A percentile compares a stretch with the other conserved stretches of the same genome.
Conservation (phyloP, 768 basidiomycete species). For the Boletus vermiculosoides region DNA sequence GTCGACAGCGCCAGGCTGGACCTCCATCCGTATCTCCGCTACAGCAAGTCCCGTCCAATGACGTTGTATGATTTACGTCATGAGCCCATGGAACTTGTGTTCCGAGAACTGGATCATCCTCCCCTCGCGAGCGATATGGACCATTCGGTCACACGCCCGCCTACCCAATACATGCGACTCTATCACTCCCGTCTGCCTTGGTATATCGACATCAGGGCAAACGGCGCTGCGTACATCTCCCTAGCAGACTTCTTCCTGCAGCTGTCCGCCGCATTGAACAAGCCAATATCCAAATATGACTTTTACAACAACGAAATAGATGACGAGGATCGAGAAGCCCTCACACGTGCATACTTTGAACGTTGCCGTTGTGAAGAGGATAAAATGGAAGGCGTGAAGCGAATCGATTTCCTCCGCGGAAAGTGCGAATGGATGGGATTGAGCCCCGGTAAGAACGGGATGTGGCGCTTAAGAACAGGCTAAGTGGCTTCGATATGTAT, state of each 20-base stretch:
- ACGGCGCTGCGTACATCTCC: conserved; percentile 51
- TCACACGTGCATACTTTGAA: conserved; percentile 44
- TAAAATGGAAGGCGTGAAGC: conserved; percentile 45
- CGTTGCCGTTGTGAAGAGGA: conserved; percentile 41
- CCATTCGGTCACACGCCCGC: conserved; percentile 53
- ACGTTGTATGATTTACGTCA: conserved; percentile 52
- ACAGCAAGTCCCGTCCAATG: conserved; percentile 34
- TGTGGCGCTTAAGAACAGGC: conserved; percentile 64
- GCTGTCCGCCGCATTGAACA: conserved; percentile 43
- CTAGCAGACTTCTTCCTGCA: conserved; percentile 53
- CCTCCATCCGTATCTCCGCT: conserved; percentile 23
- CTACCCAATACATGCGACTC: conserved; percentile 50
- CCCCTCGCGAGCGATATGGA: conserved; percentile 50
- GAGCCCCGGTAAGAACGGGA: conserved; percentile 49
- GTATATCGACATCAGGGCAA: conserved; percentile 58
- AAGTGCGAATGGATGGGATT: conserved; percentile 55
- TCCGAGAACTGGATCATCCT: conserved; percentile 44
- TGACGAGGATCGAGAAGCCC: conserved; percentile 40
- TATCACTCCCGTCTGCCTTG: conserved; percentile 60
- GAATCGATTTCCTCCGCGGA: conserved; percentile 60
- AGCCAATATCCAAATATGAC: conserved; percentile 49
- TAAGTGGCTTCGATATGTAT: conserved; percentile 12
- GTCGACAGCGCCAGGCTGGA: conserved; percentile 28
- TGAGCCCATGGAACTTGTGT: conserved; percentile 38
- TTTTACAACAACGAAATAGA: conserved; percentile 60